Evolutionary conservation across 2,329 filamentous ascomycete species (phyloP).

Genomic region (Magnaporthales sp.): DNA sequence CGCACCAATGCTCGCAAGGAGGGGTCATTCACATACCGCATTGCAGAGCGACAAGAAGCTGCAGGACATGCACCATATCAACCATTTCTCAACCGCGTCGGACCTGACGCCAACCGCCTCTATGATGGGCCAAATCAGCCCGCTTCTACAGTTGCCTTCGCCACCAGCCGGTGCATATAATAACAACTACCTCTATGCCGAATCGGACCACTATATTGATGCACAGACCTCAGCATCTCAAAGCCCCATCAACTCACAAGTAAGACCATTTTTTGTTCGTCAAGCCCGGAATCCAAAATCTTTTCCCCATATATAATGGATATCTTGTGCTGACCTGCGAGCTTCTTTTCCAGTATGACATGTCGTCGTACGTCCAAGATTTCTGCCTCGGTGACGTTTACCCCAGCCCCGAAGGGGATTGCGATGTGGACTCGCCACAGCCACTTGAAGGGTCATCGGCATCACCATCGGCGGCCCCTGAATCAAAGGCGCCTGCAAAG

Average conservation of each 20-base stretch:
- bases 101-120: neutral
- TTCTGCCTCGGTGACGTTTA: slow-evolving; percentile 19
- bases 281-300: neutral
- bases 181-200: slow-evolving; percentile 22
- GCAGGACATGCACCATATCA: neutral
- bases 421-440: slow-evolving; percentile 12
- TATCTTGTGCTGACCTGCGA: neutral
- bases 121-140: slow-evolving; percentile 23
- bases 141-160: slow-evolving; percentile 22
- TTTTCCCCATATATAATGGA: neutral
- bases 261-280: slow-evolving; percentile 14
- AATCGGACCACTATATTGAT: slow-evolving; percentile 26
- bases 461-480: slow-evolving; percentile 5
- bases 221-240: slow-evolving; percentile 25
- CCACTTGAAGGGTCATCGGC: slow-evolving; percentile 9
- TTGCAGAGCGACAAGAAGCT: neutral
- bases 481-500: slow-evolving; percentile 30
- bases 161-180: slow-evolving; percentile 13
- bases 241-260: slow-evolving; percentile 27
- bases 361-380: slow-evolving; percentile 17
- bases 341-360: slow-evolving; percentile 20
- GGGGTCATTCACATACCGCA: neutral
- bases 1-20: neutral
- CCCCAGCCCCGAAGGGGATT: slow-evolving; percentile 22
- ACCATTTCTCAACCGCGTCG: neutral